Evolutionary conservation across 1,139 yeast species (phyloP).

Genomic region (Kurtzmaniella quercitrusa): DNA sequence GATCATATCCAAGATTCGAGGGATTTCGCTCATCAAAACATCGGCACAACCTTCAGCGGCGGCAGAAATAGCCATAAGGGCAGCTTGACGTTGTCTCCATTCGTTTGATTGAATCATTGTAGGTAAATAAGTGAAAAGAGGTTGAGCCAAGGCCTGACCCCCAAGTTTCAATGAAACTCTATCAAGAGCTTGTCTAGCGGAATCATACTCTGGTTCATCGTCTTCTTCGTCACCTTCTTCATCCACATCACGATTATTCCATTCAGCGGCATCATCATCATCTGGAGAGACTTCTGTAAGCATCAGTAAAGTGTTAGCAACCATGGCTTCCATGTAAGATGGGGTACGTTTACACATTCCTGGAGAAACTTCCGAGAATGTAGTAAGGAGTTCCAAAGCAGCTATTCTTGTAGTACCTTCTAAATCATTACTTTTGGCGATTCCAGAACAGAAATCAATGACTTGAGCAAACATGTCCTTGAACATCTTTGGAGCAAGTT

Average conservation of each 20-base stretch:
- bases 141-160: conserved; percentile 79
- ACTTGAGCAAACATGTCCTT: conserved; percentile 84
- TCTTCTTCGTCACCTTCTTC: conserved; percentile 71
- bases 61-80: conserved; percentile 91
- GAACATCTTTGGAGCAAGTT: conserved; percentile 92
- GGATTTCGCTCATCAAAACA: conserved; percentile 77
- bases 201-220: conserved; percentile 82
- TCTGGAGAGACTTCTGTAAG: conserved; percentile 91
- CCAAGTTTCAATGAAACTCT: conserved; percentile 80
- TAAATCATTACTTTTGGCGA: conserved; percentile 65
- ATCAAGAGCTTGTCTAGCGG: conserved; percentile 91
- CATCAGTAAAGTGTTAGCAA: conserved; percentile 71
- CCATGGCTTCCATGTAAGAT: conserved; percentile 66
- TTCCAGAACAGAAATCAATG: conserved; percentile 77
- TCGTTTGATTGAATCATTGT: conserved; percentile 67
- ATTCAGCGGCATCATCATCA: conserved; percentile 87
- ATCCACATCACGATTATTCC: conserved; percentile 72
- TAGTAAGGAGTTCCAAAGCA: conserved; percentile 81
- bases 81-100: conserved; percentile 97
- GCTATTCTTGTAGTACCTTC: conserved; percentile 79
- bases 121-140: conserved; percentile 82
- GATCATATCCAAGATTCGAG: conserved; percentile 76
- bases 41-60: conserved; percentile 98
- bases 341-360: conserved; percentile 87
- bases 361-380: conserved; percentile 91